Conservation (phyloP, 2,329 filamentous ascomycete genomes). For the Reticulascus tulasneorum region DNA sequence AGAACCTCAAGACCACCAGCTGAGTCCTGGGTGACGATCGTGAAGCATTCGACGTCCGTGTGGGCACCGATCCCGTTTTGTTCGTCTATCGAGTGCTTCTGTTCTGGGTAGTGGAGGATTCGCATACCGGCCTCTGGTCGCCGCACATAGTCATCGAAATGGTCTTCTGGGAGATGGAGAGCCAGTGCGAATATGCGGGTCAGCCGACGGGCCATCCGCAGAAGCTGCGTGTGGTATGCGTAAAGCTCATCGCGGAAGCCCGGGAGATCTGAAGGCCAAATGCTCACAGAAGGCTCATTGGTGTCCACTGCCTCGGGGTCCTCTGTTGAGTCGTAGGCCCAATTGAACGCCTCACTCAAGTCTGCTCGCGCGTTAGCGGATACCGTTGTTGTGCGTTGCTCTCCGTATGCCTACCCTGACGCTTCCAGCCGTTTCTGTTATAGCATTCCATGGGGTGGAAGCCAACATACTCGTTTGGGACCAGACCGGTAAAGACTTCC, state of each 20-base stretch:
- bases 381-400: too few species aligned
- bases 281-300: constrained; percentile 18
- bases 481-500: constrained; percentile 37
- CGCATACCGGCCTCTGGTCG: constrained; percentile 28
- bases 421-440: constrained; percentile 34
- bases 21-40: constrained; percentile 40
- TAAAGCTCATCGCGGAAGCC: constrained; percentile 31
- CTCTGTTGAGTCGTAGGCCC: constrained; percentile 25
- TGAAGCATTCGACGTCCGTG: constrained; percentile 46
- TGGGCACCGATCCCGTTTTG: constrained; percentile 36
- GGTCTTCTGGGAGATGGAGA: constrained; percentile 32
- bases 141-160: constrained; percentile 31
- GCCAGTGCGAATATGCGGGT: constrained; percentile 36
- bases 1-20: constrained; percentile 41
- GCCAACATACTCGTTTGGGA: constrained; percentile 28
- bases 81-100: constrained; percentile 14
- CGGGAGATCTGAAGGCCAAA: constrained; percentile 26
- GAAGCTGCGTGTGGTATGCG: constrained; percentile 28
- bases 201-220: constrained; percentile 31
- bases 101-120: constrained; percentile 38
- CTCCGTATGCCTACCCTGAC: constrained; percentile 21
- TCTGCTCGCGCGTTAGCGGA: constrained; percentile 20
- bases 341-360: constrained; percentile 29
- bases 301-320: constrained; percentile 23
- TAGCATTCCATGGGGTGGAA: constrained; percentile 33